Base-by-base conservation (phyloP, 768 basidiomycete genomes). In the Rubroboletus pulcherrimus region DNA sequence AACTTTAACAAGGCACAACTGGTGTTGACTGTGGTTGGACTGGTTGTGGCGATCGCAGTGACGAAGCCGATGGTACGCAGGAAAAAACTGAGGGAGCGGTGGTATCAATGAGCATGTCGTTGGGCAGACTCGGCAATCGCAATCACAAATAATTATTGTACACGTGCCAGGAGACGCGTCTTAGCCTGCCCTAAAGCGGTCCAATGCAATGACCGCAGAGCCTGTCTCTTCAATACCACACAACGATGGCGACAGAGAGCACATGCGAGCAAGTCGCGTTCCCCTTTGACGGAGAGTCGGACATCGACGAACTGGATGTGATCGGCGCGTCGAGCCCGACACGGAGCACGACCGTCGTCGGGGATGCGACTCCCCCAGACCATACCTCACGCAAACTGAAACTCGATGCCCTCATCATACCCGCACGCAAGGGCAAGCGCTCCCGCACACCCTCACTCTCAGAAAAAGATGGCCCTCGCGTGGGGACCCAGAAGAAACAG, bases 1-100 rank as follows among this genome's bases (percentile, higher is more conserved):
- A 86, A 78, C 65, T 98, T 98, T 72, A 98, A 98, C 76, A 97
- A 98, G 76, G 78, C 75, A 1, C 96, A 98, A 71, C 77, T 98
- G 24, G 83, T 95, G 59, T 71, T 93, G 30, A 98, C 93, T 2
- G 83, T 96, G 34, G 70, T 74, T 1, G 92, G 81, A 0, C 69
- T 98, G 55, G 79, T 76, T 3, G 63, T 82, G 6, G 95, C 87
- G n/a, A 91, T 97, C 58, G 69, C 84, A n/a, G 68, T 94, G 37
- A 85, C 86, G 21, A 85, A 82, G 68, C 93, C 93, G 33, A 90
- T 95, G 76, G 92, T 95, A 24, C 71, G 71, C 62, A 73, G 79
- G 67, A 92, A 89, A 69, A 74, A 71, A 59, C 69, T 91, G 62
- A 77, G 80, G 56, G 87, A 87, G 65, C 78, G 76, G 62, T 93